Base-by-base conservation (phyloP, 2,329 filamentous ascomycete genomes). In the Botrytis squamosa region DNA sequence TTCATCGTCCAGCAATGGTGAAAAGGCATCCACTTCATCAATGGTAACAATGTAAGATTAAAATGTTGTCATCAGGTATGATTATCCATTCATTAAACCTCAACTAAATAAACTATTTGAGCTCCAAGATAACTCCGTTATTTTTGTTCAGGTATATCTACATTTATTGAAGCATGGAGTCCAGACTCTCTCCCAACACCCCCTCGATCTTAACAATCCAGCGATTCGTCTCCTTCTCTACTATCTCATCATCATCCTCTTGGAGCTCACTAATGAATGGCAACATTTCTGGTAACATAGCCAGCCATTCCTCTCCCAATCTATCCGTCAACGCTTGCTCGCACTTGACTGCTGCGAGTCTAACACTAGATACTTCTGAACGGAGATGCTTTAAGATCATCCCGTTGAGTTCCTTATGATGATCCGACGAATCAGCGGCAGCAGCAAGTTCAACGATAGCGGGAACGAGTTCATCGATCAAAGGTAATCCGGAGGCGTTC, bases 191-290 rank as follows among this genome's bases (percentile, higher is more conserved):
- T 8, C 96, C 96, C 70, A 98, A 84, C 44, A 97, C 92, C 65
- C 89, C 91, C 84, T 98, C 95, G 81, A 99, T 97, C 83, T 91
- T 90, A 81, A 91, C 88, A 78, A 98, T 96, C 95, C 96, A 98
- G 79, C 90, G 87, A 81, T 95, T 89, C 55, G 94, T 95, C 85
- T 97, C 95, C 80, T 90, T 86, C 85, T 99, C 96, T 38, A 99
- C 95, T 42, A 88, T 87, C 84, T 98, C 96, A 80, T 98, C 95
- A 78, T 98, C 96, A 81, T 99, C 96, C 81, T 99, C 96, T 84
- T 97, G 92, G 80, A 97, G 83, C 85, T 99, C 96, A 80, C 93
- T 97, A 79, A 99, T 97, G 77, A 95, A 93, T 33, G 97, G 95
- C 81, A 99, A 84, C 92, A 98, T 98, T 87, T 99, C 96, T 0